Conservation (phyloP, 768 basidiomycete genomes). For the Ramaria sp. region DNA sequence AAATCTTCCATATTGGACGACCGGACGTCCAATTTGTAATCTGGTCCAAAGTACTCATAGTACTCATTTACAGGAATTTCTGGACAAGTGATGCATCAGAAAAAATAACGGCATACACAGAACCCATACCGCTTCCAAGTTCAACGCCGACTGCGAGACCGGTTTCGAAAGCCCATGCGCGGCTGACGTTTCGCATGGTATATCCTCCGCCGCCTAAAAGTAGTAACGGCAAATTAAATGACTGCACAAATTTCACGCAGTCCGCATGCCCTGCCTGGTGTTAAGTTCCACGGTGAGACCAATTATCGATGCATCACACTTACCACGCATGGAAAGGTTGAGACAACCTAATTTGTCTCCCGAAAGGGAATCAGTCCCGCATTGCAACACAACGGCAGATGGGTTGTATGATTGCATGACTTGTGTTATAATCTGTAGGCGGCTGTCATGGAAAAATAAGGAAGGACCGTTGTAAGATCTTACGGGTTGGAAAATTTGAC, state of each 20-base stretch:
- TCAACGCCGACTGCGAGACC: constrained; percentile 97
- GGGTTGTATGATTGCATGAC: constrained; percentile 95
- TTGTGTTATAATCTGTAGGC: constrained; percentile 68
- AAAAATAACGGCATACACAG: not conserved
- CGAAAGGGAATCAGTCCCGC: constrained; percentile 93
- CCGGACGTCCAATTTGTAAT: constrained; percentile 91
- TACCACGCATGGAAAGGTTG: constrained; percentile 93
- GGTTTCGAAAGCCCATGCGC: constrained; percentile 97
- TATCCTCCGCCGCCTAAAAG: constrained; percentile 96
- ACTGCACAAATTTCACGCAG: constrained; percentile 95
- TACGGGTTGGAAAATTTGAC: constrained; percentile 91
- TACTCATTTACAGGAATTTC: constrained; percentile 99
- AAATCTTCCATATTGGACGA: constrained; percentile 92
- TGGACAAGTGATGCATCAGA: constrained; percentile 19
- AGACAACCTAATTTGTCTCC: constrained; percentile 95
- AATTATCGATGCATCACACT: not conserved
- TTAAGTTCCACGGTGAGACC: not conserved
- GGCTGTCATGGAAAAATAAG: not conserved
- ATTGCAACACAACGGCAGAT: constrained; percentile 91
- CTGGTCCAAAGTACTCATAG: constrained; percentile 98
- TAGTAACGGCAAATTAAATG: constrained; percentile 88
- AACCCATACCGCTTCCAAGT: constrained; percentile 57
- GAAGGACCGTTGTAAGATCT: constrained; percentile 22
- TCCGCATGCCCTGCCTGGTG: constrained; percentile 72
- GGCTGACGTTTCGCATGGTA: constrained; percentile 94